Conservation (phyloP, 768 basidiomycete genomes). For the Calvatia gigantea region DNA sequence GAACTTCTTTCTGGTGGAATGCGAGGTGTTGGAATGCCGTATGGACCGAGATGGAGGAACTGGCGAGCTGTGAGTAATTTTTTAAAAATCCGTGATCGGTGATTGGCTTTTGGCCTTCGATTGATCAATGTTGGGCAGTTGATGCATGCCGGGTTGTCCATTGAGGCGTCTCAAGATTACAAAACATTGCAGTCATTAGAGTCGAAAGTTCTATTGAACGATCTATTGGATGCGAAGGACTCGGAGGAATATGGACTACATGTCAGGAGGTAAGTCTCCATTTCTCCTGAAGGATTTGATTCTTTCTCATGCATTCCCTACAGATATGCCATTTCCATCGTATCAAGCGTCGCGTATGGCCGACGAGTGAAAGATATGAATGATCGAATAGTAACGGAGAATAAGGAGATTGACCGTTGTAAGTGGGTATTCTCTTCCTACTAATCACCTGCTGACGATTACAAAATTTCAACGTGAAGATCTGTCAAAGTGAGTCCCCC, state of each 20-base stretch:
- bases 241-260: conserved; percentile 13
- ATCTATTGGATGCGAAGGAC: conserved; percentile 17
- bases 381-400: conserved; percentile 20
- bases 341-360: conserved; percentile 22
- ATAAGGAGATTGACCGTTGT: conserved; percentile 22
- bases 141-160: conserved; percentile 23
- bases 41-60: conserved; percentile 27
- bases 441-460: not conserved
- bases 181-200: conserved; percentile 22
- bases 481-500: conserved; percentile 2
- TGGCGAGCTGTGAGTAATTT: conserved; percentile 27
- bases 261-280: conserved; percentile 18
- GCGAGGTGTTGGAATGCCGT: conserved; percentile 29
- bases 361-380: conserved; percentile 20
- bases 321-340: conserved; percentile 23
- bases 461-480: conserved; percentile 8
- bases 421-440: conserved; percentile 8
- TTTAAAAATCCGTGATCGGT: not conserved
- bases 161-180: conserved; percentile 22
- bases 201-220: conserved; percentile 19
- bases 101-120: conserved; percentile 6
- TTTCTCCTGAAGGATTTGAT: not conserved
- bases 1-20: conserved; percentile 30
- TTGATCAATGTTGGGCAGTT: conserved; percentile 15
- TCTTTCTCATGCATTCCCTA: conserved; percentile 11